Evolutionary conservation across 176 grass and related monocot genomes (phyloP), one percentile per base, ranked within the genome.

Genomic region (Zea luxurians): DNA sequence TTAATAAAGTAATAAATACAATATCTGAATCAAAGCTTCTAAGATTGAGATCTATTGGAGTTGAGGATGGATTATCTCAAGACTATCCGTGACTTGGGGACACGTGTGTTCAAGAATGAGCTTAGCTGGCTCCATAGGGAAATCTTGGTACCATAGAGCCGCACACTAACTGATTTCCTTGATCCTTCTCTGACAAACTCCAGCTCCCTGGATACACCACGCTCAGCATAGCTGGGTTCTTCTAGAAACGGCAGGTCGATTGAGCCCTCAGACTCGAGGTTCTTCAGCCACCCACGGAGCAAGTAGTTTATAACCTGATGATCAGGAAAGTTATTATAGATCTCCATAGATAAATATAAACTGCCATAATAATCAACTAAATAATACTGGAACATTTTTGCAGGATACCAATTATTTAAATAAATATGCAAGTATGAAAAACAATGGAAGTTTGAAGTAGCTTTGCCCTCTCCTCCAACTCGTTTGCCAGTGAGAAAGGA

Each of bases 241-340:
- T 95, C 96, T 27, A 95, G 72, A 75, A 99, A 88, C 12, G 92
- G 92, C 44, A 99, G 72, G 38, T 80, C 76, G 21, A 85, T 13
- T 44, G 86, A 83, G 53, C 92, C 92, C 8, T 86, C 73, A 3
- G 96, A 99, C 59, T 99, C 96, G 16, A 99, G 87, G 68, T 91
- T 99, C 76, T 89, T 91, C 67, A 95, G 81, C 92, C 96, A 99
- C 37, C 96, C 96, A 37, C 96, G 86, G 43, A 99, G 84, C 48
- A 95, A 85, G 76, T 88, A 99, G 66, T 99, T 99, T 66, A 99
- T 77, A 38, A 95, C 96, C 91, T 97, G 60, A 63, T 37, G 36
- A 88, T 65, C 44, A n/a, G 52, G 0, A 37, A 68, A 66, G 72
- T 42, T 78, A 53, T 13, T 78, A 66, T 12, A 86, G 46, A 48